Conservation (phyloP, 495 filamentous ascomycete genomes). For the Aspergillus biplanus region DNA sequence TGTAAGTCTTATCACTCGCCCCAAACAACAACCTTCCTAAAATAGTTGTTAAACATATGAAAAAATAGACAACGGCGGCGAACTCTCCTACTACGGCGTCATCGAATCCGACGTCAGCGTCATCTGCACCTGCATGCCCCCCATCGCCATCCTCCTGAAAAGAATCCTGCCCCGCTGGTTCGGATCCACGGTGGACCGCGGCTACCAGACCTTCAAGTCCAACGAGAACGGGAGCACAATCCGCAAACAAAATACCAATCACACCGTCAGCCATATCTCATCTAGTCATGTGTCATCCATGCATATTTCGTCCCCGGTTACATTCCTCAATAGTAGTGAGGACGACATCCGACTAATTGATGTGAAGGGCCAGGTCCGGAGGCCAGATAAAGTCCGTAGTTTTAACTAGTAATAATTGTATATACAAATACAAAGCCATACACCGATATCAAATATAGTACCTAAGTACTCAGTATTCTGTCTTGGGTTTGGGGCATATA, state of each 20-base stretch:
- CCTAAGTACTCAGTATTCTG: too few relatives aligned
- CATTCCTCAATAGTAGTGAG: background rate
- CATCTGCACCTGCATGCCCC: slow-evolving; percentile 12
- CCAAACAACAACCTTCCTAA: background rate
- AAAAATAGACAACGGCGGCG: slow-evolving; percentile 2
- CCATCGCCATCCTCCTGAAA: slow-evolving; percentile 5
- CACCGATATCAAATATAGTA: too few relatives aligned
- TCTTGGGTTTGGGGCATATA: too few relatives aligned
- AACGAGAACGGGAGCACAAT: background rate
- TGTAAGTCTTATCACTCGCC: background rate
- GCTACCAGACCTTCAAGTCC: background rate
- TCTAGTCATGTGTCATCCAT: background rate
- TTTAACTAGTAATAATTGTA: background rate
- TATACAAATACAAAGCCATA: background rate
- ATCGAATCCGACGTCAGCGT: slow-evolving; percentile 12
- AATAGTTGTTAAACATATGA: background rate
- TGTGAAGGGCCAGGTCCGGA: background rate
- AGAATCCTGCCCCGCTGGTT: background rate
- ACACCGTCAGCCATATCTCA: background rate
- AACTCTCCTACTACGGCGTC: background rate
- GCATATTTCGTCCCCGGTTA: background rate
- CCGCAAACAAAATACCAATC: background rate
- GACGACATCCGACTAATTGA: slow-evolving; percentile 1
- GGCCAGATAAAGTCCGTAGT: background rate
- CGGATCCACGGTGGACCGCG: background rate